phyloP scores from a whole-genome alignment of 305 asterid genomes.

The Salvia sclarea region DNA sequence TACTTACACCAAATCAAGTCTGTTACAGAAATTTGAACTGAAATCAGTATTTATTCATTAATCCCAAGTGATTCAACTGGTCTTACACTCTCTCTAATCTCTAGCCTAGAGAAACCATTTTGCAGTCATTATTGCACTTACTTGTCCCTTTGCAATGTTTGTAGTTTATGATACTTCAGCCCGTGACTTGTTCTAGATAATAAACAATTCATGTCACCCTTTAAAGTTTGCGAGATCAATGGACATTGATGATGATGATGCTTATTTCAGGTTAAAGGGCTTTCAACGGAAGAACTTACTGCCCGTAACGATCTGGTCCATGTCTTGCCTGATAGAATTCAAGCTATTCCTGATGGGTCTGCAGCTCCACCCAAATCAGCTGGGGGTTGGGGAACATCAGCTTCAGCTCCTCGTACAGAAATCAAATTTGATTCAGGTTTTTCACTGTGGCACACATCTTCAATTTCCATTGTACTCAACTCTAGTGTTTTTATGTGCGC shows the following conservation, averaged over 20 bases:
- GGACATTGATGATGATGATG: conserved; percentile 10
- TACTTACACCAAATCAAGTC: background rate
- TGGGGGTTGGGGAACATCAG: conserved; percentile 77
- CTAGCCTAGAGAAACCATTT: background rate
- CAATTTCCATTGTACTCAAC: conserved; percentile 3
- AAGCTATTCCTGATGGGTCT: conserved; percentile 88
- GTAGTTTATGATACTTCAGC: conserved; percentile 8
- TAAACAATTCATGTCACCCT: background rate
- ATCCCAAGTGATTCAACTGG: background rate
- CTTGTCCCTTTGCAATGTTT: conserved; percentile 7
- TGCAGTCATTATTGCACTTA: conserved; percentile 19
- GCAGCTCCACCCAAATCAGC: conserved; percentile 74
- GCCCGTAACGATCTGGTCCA: conserved; percentile 83
- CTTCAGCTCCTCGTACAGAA: conserved; percentile 84
- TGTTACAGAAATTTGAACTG: too few relatives aligned
- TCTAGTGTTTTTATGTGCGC: background rate
- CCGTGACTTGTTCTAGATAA: background rate
- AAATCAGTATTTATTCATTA: too few relatives aligned
- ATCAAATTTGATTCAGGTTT: conserved; percentile 86
- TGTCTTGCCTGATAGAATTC: conserved; percentile 84
- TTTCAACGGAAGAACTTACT: conserved; percentile 73
- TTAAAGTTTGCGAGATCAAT: conserved; percentile 16
- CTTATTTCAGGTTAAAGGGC: conserved; percentile 70
- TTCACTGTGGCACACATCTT: conserved; percentile 14
- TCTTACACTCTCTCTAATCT: background rate